These are phyloP conservation scores for Glycine tomentella DNA, from an alignment of 306 rosid species.

Conservation along the genomic window DNA sequence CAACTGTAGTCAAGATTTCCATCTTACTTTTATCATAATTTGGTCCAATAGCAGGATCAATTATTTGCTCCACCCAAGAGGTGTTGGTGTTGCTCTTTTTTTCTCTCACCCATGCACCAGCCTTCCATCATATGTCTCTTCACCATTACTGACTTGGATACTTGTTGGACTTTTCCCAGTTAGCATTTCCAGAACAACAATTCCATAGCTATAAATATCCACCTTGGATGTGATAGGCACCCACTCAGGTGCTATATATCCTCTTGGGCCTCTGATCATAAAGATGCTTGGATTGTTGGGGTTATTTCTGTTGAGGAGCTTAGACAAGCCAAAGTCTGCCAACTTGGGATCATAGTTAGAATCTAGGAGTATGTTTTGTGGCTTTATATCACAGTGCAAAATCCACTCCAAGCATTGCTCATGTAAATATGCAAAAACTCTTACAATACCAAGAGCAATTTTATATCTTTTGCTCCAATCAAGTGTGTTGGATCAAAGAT, in stretches of 20 bases:
- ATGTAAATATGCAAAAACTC: conserved; percentile 46
- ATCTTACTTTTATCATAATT: conserved; percentile 34
- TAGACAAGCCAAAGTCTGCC: conserved; percentile 49
- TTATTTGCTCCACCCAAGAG: no score
- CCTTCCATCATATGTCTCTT: conserved; percentile 11
- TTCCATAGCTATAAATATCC: conserved; percentile 48
- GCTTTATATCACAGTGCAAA: conserved; percentile 48
- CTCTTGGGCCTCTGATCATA: conserved; percentile 44
- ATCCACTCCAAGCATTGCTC: conserved; percentile 48
- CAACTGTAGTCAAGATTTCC: conserved; percentile 48
- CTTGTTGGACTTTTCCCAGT: conserved; percentile 32
- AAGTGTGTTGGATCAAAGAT: conserved; percentile 23
- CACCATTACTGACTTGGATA: conserved; percentile 16
- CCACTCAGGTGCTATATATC: conserved; percentile 49
- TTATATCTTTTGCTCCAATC: conserved; percentile 44
- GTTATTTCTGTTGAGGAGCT: conserved; percentile 22
- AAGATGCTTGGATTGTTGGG: conserved; percentile 26
- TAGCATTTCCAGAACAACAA: conserved; percentile 43
- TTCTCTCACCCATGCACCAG: conserved; percentile 54
- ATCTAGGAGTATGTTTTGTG: conserved; percentile 44
- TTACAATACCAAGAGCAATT: conserved; percentile 44
- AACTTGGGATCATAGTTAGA: conserved; percentile 40
- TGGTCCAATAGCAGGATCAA: no score
- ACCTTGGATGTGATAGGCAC: conserved; percentile 47
- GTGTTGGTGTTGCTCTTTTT: no score